Evolutionary conservation across 768 basidiomycete species (phyloP).

Genomic region (Suillus variegatus): DNA sequence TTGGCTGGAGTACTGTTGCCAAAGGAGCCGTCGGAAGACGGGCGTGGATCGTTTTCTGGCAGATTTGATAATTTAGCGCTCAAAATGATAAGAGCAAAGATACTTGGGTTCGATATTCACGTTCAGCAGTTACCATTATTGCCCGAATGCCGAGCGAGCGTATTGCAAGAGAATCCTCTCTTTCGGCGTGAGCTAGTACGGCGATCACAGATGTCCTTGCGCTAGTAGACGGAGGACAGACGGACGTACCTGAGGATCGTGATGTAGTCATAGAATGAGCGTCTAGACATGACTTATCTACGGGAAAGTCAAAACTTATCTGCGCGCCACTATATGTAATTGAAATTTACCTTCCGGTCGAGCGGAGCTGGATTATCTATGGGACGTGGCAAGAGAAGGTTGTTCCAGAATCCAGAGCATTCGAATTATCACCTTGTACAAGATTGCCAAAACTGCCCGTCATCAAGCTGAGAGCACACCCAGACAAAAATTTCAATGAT

Average conservation of each 20-base stretch:
- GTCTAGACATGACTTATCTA: not conserved
- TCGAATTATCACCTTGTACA: not conserved
- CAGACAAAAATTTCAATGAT: not conserved
- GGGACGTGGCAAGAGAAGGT: slow-evolving; percentile 2
- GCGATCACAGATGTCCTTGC: not conserved
- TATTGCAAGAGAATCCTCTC: not conserved
- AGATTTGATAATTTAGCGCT: not conserved
- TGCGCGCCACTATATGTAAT: not conserved
- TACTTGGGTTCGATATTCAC: not conserved
- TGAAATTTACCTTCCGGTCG: not conserved
- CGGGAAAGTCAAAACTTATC: not conserved
- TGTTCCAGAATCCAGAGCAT: not conserved
- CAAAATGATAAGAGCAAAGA: not conserved
- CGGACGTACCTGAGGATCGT: not conserved
- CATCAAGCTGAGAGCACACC: not conserved
- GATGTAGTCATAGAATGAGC: not conserved
- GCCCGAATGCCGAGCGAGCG: not conserved
- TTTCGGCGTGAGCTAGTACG: not conserved
- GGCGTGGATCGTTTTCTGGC: not conserved
- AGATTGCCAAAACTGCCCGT: not conserved
- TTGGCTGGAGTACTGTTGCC: not conserved
- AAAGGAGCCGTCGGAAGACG: not conserved
- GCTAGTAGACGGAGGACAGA: not conserved
- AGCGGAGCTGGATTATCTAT: not conserved
- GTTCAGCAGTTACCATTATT: not conserved